Base-by-base conservation (phyloP, 129 eudicot genomes). In the Logfia minima region DNA sequence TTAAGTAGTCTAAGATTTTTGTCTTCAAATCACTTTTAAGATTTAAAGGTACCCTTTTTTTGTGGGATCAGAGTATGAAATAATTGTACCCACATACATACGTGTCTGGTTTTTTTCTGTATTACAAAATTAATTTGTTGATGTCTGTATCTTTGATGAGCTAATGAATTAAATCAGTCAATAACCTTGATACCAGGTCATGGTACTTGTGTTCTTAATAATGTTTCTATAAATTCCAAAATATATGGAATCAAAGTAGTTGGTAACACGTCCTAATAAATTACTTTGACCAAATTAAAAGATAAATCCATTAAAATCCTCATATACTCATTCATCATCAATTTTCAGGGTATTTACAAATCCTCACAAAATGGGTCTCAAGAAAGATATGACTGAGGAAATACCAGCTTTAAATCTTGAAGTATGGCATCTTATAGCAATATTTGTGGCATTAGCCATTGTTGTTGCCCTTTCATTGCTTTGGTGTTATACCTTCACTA, bases 341-440 rank as follows among this genome's bases (percentile, higher is more conserved):
- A 75, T 81, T 82, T 81, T 69, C 90, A 90, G 89, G 84, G 21
- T 45, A 41, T 74, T 48, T 83, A 22, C 22, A 68, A 22, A 21
- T 79, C 64, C 13, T 62, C 63, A 45, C 75, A 68, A 84, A 65
- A 92, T 92, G 98, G 90, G 84, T 66, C 88, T 88, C 35, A 87
- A 81, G 66, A 68, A 83, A 65, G 89, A 83, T 35, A 78, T 90
- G 82, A 80, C 92, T 8, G 86, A 85, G 82, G 86, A 80, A 76
- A 88, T 88, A 65, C 88, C 86, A 63, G 83, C 89, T 71, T 82
- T 89, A 72, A 84, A 88, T 76, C 91, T 93, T 28, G 77, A 87
- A 82, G 95, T 90, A 85, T 93, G 98, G 98, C 88, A 80, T 14
- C 75, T 90, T 48, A 81, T 93, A 45, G 93, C 84, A 68, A 82